phyloP scores from a whole-genome alignment of 768 basidiomycete genomes.

The Rhizopogon sp. region DNA sequence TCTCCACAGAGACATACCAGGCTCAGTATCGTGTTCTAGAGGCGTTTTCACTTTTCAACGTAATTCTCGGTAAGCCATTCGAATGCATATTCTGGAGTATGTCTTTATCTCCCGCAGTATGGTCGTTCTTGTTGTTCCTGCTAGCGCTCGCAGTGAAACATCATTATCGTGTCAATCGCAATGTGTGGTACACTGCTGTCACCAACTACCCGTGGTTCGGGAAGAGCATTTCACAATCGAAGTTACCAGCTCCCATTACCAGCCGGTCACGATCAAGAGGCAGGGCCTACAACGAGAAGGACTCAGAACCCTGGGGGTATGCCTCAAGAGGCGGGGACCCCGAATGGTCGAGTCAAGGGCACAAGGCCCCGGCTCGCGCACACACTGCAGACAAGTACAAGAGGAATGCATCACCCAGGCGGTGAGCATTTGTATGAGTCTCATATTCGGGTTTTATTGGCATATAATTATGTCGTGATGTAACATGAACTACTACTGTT shows the following conservation, averaged over 20 bases:
- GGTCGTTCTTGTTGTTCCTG: constrained; percentile 42
- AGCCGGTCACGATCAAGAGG: constrained; percentile 29
- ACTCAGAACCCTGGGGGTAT: background rate
- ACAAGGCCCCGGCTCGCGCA: constrained; percentile 20
- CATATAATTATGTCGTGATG: background rate
- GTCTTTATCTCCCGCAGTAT: constrained; percentile 33
- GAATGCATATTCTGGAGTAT: background rate
- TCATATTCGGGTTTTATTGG: constrained; percentile 1
- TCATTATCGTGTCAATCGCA: constrained; percentile 35
- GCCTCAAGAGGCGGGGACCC: constrained; percentile 18
- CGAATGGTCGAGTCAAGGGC: constrained; percentile 13
- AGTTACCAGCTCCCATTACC: constrained; percentile 39
- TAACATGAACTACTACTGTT: constrained; percentile 3
- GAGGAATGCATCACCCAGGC: constrained; percentile 39
- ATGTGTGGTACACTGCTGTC: constrained; percentile 68
- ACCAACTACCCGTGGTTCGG: constrained; percentile 73
- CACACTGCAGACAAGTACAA: constrained; percentile 31
- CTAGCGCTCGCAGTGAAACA: constrained; percentile 40
- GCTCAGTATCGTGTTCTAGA: constrained; percentile 85
- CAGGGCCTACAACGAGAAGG: constrained; percentile 27
- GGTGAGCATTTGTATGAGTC: constrained; percentile 27
- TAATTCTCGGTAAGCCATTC: constrained; percentile 51
- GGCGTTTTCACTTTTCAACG: constrained; percentile 76
- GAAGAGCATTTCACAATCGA: constrained; percentile 29
- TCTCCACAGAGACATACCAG: constrained; percentile 81